phyloP scores from a whole-genome alignment of 768 basidiomycete genomes.

The Trametes gibbosa region DNA sequence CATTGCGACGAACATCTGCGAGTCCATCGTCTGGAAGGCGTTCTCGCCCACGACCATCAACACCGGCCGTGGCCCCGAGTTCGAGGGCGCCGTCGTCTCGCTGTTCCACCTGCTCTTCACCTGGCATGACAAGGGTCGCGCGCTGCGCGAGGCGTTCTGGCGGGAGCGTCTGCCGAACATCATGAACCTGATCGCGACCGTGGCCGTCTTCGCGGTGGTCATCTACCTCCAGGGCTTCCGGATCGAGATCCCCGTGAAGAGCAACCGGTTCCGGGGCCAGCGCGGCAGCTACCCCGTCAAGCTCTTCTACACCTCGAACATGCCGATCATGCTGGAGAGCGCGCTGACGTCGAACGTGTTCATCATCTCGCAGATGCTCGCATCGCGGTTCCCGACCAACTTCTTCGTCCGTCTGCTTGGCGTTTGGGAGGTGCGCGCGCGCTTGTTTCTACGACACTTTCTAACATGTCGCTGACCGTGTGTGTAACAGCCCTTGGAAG shows the following conservation, averaged over 20 bases:
- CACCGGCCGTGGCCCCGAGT: conserved; percentile 97
- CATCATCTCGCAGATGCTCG: conserved; percentile 95
- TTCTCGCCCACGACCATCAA: conserved; percentile 98
- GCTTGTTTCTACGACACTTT: not conserved
- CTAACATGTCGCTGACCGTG: not conserved
- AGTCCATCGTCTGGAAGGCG: conserved; percentile 99
- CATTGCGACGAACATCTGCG: conserved; percentile 99
- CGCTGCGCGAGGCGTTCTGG: conserved; percentile 97
- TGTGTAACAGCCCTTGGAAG: conserved; percentile 77
- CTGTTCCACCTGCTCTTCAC: conserved; percentile 98
- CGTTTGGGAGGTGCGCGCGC: conserved; percentile 86
- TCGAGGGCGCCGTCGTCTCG: conserved; percentile 94
- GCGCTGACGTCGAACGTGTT: conserved; percentile 93
- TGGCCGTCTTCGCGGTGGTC: conserved; percentile 88
- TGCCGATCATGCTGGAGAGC: conserved; percentile 99
- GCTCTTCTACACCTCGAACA: conserved; percentile 98
- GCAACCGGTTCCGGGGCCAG: conserved; percentile 94
- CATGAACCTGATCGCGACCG: conserved; percentile 95
- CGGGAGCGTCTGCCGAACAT: conserved; percentile 94
- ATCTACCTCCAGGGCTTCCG: conserved; percentile 99
- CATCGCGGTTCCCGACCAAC: conserved; percentile 87
- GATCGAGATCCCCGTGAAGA: conserved; percentile 98
- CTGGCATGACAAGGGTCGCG: conserved; percentile 97
- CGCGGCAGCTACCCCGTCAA: conserved; percentile 95
- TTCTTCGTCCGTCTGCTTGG: conserved; percentile 87